Base-by-base conservation (phyloP, 805 yeast genomes). In the Babjeviella inositovora region DNA sequence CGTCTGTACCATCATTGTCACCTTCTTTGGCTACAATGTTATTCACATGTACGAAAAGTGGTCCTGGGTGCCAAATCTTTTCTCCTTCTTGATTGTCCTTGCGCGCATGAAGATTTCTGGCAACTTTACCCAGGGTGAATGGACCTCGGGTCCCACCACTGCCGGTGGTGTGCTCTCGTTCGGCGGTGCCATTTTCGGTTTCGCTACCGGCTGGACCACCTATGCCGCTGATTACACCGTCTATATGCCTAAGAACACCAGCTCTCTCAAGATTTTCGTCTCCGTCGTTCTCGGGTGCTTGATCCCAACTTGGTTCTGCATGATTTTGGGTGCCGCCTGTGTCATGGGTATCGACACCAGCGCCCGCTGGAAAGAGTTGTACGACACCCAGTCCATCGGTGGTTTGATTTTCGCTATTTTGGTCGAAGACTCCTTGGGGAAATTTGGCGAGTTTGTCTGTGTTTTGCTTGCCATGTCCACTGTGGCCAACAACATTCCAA, bases 171-270 rank as follows among this genome's bases (percentile, higher is more conserved):
- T 45, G 5, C 34, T 47, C 17, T 34, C 43, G 13, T 47, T 31
- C 25, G 38, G 43, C 20, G 33, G 45, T 8, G 28, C 40, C 13
- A 32, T 47, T n/a, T 47, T 43, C 23, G 54, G 53, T 4, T 44
- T 44, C 20, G 38, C 35, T 13, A 43, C 50, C 5, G 51, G 53
- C 13, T 47, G 53, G 53, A 18, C 39, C 12, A 47, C 50, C 15
- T 39, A 41, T 4, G 43, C 50, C 4, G 50, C 52, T 8, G 53
- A 47, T 29, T 47, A 43, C 29, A 38, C 44, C 14, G 51, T 47
- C 7, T 47, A 47, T 24, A 43, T 41, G 43, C 44, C 48, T 11
- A 31, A 37, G 13, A 26, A 36, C 17, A 41, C 48, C 5, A 28
- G 39, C 6, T 32, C 39, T 5, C 38, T 43, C 43, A 47, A 43